Conservation (phyloP, 2,329 filamentous ascomycete genomes). For the Epichloe sibirici region DNA sequence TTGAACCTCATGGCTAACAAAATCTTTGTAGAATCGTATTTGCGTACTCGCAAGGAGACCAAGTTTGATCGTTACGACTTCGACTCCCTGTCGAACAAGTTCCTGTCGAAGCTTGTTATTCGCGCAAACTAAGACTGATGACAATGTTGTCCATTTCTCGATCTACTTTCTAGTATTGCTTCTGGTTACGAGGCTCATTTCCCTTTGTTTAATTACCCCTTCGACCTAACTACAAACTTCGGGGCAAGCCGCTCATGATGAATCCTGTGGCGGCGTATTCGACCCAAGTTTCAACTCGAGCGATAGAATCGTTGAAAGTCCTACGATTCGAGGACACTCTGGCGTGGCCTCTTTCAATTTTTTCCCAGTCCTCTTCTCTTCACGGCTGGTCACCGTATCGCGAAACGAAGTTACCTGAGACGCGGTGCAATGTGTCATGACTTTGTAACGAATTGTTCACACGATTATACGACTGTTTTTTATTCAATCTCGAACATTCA, state of each 20-base stretch:
- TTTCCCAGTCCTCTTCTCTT: conserved; percentile 17
- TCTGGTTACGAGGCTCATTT: background rate
- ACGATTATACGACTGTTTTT: conserved; percentile 22
- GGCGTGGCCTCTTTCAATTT: conserved; percentile 5
- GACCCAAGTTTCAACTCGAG: conserved; percentile 22
- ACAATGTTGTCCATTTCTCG: background rate
- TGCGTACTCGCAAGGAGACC: conserved; percentile 64
- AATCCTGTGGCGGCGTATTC: conserved; percentile 32
- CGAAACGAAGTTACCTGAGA: conserved; percentile 19
- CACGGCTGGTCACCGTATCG: conserved; percentile 21
- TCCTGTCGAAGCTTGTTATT: conserved; percentile 90
- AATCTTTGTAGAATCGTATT: conserved; percentile 60
- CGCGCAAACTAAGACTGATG: conserved; percentile 57
- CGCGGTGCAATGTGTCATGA: conserved; percentile 23
- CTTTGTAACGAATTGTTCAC: conserved; percentile 15
- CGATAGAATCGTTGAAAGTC: conserved; percentile 1
- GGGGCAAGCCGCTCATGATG: conserved; percentile 17
- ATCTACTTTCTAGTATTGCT: background rate
- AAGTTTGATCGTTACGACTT: conserved; percentile 89
- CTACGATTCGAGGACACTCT: background rate
- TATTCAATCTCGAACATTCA: background rate
- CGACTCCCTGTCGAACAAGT: conserved; percentile 93
- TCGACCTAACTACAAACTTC: conserved; percentile 16
- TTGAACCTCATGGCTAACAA: conserved; percentile 10
- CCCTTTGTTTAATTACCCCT: conserved; percentile 18